phyloP scores from a whole-genome alignment of 2,329 filamentous ascomycete species.

The Claviceps purpurea region DNA sequence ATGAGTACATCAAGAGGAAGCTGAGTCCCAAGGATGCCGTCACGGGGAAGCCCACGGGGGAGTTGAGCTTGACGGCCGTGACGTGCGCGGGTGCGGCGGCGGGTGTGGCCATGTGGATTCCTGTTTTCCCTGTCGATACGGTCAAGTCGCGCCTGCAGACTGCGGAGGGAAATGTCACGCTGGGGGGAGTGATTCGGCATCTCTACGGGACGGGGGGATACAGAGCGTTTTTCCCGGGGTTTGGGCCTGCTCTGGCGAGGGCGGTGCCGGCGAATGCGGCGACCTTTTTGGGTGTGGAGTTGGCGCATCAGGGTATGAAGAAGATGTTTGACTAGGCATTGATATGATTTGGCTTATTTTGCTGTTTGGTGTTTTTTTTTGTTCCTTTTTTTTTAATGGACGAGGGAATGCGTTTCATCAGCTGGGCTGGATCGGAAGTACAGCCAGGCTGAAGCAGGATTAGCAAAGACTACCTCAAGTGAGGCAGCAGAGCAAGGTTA shows the following conservation, averaged over 20 bases:
- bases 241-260: constrained; percentile 81
- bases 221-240: constrained; percentile 93
- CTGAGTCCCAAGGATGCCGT: constrained; percentile 71
- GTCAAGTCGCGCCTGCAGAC: constrained; percentile 92
- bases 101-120: constrained; percentile 97
- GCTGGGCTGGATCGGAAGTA: no score
- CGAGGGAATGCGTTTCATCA: no score
- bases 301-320: constrained; percentile 72
- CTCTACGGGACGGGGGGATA: constrained; percentile 74
- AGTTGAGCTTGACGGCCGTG: constrained; percentile 70
- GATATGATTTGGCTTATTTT: no score
- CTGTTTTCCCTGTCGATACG: constrained; percentile 94
- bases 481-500: no score
- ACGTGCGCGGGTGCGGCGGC: constrained; percentile 80
- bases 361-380: constrained; percentile 8
- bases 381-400: no score
- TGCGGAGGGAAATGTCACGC: constrained; percentile 69
- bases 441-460: no score
- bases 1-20: constrained; percentile 84
- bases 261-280: constrained; percentile 94
- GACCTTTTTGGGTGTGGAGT: constrained; percentile 77
- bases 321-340: constrained; percentile 43
- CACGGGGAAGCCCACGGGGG: constrained; percentile 57
- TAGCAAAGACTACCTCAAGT: no score
- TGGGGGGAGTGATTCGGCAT: constrained; percentile 65